Evolutionary conservation across 2,329 filamentous ascomycete species (phyloP), one percentile per base, ranked within the genome.

Genomic region (Dothideomycetes sp.): DNA sequence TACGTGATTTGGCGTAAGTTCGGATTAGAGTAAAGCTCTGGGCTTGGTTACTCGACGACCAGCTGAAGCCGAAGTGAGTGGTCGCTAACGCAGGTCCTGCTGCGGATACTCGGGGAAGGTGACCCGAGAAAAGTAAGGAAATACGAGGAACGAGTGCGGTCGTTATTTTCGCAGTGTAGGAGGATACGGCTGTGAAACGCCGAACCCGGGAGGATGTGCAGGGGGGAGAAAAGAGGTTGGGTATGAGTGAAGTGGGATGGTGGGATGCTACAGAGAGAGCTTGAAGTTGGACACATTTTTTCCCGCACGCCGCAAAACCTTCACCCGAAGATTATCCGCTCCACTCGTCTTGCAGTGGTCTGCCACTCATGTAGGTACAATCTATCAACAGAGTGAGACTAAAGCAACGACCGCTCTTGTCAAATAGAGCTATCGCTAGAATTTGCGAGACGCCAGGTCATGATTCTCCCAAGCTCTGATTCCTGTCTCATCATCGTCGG

Each of bases 1-100:
- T 87, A 63, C 74, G 80, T 53, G 68, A 71, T 55, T 61, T 69
- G 45, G 74, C 71, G 69, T 74, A 78, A 49, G 62, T 60, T 53
- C 72, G 36, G 46, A 40, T 33, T 35, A 34, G 35, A 20, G 31
- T 34, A 31, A 38, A 42, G 30, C 31, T 37, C n/a, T 25, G 33
- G 33, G 20, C 38, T 45, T 24, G 37, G 30, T 45, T 48, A 42
- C 44, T 33, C 36, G 33, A 44, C 25, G 33, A 42, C 25, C 24
- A 36, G 27, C 32, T 35, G 44, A 42, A 39, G 45, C 27, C 35
- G 43, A 43, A 38, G 41, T 43, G 44, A 19, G 45, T 22, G 32
- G 33, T 36, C 34, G 42, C 39, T 30, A 55, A 53, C 44, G 56
- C 56, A 59, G 57, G 54, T 44, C 57, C 57, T 49, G 57, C 57